Percentiles rank a stretch among this genome's conserved stretches.
Conservation (phyloP, 2,329 filamentous ascomycete species). For the Biscogniauxia mediterranea region DNA sequence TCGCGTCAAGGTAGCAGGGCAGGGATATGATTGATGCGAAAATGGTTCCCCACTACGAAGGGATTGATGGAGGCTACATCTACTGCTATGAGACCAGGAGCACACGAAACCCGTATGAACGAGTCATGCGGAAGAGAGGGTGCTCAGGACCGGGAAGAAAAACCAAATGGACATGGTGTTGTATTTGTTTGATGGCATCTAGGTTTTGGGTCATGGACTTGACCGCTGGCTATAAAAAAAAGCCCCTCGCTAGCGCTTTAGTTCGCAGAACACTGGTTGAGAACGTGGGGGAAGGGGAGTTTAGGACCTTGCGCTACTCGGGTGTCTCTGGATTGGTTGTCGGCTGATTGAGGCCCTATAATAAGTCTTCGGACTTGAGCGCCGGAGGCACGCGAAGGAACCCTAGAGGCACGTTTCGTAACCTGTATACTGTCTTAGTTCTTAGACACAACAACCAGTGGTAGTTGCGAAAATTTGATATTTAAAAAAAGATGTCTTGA, state of each 20-base stretch:
- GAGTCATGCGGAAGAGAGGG: conserved; percentile 3
- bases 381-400: conserved; percentile 2
- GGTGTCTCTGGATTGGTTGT: neutral
- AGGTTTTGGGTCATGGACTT: conserved; percentile 16
- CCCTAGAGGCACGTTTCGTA: neutral
- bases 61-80: neutral
- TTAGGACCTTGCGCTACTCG: neutral
- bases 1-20: neutral
- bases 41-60: neutral
- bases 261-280: neutral
- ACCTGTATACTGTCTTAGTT: conserved; percentile 24
- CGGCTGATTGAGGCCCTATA: neutral
- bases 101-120: conserved; percentile 3
- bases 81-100: neutral
- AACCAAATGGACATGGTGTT: conserved; percentile 18
- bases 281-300: neutral
- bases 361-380: conserved; percentile 2
- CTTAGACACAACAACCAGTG: conserved; percentile 25
- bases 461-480: conserved; percentile 21
- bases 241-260: neutral
- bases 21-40: neutral
- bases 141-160: conserved; percentile 5
- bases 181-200: conserved; percentile 25
- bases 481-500: conserved; percentile 1
- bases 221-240: conserved; percentile 16